Evolutionary conservation across 805 yeast species (phyloP).

Genomic region (Torulaspora gathmanii): DNA sequence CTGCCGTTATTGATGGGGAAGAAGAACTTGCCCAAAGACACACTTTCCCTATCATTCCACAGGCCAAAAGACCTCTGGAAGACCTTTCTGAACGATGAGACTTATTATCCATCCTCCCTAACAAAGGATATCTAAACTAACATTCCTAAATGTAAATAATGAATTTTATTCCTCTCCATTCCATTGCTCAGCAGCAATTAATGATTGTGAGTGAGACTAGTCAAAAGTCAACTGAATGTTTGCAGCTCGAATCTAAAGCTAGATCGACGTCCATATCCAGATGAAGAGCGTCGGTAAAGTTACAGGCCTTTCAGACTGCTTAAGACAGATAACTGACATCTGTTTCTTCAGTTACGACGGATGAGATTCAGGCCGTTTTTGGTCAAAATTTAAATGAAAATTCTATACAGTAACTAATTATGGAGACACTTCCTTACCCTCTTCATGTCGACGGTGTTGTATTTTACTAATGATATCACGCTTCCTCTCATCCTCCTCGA

Average conservation of each 20-base stretch:
- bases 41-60: slow-evolving; percentile 67
- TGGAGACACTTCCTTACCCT: neutral
- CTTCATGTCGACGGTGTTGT: neutral
- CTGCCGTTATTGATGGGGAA: slow-evolving; percentile 70
- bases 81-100: slow-evolving; percentile 37
- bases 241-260: too few species aligned
- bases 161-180: neutral
- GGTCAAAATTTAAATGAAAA: too few species aligned
- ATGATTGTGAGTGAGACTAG: too few species aligned
- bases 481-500: slow-evolving; percentile 3
- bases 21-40: slow-evolving; percentile 63
- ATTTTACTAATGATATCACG: slow-evolving; percentile 5
- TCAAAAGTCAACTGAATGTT: too few species aligned
- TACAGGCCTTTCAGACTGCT: too few species aligned
- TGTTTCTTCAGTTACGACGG: too few species aligned
- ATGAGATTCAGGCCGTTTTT: too few species aligned
- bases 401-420: neutral
- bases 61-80: slow-evolving; percentile 65
- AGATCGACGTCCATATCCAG: too few species aligned
- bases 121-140: slow-evolving; percentile 1
- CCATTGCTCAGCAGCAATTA: too few species aligned
- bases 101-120: slow-evolving; percentile 17
- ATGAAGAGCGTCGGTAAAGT: too few species aligned
- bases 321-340: too few species aligned
- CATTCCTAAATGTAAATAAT: neutral